These are phyloP conservation scores for Flaveria floridana DNA, from an alignment of 140 eudicot species.

Conservation along the genomic window DNA sequence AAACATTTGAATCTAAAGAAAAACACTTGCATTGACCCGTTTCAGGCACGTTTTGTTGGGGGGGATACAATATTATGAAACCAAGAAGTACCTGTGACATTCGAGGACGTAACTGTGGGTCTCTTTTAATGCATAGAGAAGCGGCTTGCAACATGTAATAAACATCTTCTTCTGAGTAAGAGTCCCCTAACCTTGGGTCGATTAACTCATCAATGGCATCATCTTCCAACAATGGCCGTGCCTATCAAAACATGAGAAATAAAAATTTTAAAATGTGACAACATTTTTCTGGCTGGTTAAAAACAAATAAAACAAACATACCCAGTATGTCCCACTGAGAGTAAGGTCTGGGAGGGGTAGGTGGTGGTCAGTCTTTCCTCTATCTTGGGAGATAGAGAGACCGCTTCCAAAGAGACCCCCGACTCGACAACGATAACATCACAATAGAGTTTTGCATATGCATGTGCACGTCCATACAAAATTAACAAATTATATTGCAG, in stretches of 20 bases:
- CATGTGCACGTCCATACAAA: too few species aligned
- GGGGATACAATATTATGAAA: background rate
- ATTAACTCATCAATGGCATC: slow-evolving; percentile 67
- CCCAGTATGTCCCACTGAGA: too few species aligned
- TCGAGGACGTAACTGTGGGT: slow-evolving; percentile 89
- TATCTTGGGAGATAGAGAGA: too few species aligned
- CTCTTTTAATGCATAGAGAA: slow-evolving; percentile 77
- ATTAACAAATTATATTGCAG: too few species aligned
- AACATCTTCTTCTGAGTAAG: slow-evolving; percentile 67
- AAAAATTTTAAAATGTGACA: background rate
- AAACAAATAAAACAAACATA: too few species aligned
- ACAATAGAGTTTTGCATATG: too few species aligned
- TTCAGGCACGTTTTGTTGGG: background rate
- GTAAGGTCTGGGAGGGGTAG: too few species aligned
- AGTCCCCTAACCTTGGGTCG: slow-evolving; percentile 67
- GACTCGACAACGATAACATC: too few species aligned
- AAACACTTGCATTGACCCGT: background rate
- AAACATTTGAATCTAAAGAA: background rate
- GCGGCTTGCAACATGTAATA: slow-evolving; percentile 93
- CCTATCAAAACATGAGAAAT: slow-evolving; percentile 40
- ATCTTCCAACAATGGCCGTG: slow-evolving; percentile 85
- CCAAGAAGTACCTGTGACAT: slow-evolving; percentile 75
- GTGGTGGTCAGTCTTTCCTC: too few species aligned
- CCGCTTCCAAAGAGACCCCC: too few species aligned
- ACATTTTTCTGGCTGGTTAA: background rate